Percentiles rank a stretch among this genome's conserved stretches.
These are phyloP conservation scores for Agapanthus africanus DNA, from an alignment of 106 monocot species.

Conservation along the genomic window DNA sequence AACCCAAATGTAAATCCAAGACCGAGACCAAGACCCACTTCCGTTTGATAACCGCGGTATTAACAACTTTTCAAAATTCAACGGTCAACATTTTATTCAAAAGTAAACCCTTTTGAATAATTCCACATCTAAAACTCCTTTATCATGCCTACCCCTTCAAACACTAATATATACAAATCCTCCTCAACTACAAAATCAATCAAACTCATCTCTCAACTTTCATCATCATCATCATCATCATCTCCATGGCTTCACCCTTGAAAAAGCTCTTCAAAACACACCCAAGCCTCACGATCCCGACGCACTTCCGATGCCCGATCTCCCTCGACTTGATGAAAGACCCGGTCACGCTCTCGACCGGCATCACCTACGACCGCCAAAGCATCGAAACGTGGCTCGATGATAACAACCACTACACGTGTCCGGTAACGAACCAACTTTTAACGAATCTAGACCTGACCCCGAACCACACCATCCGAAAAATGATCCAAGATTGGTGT, in stretches of 20 bases:
- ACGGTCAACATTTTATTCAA: conserved; percentile 6
- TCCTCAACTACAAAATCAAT: neutral
- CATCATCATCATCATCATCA: too few species aligned
- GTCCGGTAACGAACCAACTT: conserved; percentile 29
- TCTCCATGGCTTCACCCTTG: neutral
- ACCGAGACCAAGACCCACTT: too few species aligned
- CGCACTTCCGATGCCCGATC: conserved; percentile 36
- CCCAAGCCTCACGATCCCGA: conserved; percentile 10
- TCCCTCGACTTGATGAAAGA: conserved; percentile 46
- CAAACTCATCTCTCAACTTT: neutral
- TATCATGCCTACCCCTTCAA: neutral
- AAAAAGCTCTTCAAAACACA: neutral
- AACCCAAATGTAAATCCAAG: too few species aligned
- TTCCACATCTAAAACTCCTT: neutral
- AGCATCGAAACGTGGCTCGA: conserved; percentile 45
- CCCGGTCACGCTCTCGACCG: conserved; percentile 32
- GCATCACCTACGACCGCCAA: conserved; percentile 41
- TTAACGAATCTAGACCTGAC: conserved; percentile 5
- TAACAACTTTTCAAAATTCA: conserved; percentile 6
- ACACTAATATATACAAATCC: neutral
- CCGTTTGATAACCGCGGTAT: neutral
- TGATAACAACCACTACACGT: conserved; percentile 14
- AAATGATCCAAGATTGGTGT: conserved; percentile 62
- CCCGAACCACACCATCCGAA: conserved; percentile 47
- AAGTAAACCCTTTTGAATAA: neutral